Evolutionary conservation across 2,329 filamentous ascomycete species (phyloP), one percentile per base, ranked within the genome.

Genomic region (Fusarium sterilihyphosum): DNA sequence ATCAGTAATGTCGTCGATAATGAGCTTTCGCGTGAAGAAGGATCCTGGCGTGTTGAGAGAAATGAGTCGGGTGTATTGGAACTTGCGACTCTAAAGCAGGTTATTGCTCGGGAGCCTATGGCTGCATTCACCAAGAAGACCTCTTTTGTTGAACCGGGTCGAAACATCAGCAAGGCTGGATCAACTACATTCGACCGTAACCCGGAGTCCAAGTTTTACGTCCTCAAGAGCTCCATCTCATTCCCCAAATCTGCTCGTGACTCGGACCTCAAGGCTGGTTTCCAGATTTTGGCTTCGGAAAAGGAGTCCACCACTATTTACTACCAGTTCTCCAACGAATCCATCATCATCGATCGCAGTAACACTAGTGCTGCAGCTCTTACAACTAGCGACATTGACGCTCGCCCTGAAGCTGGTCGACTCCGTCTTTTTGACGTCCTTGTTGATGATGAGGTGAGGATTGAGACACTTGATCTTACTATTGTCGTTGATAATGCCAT

Each of bases 241-340:
- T 85, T 85, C 73, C 79, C 83, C 1, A 61, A 71, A 20, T 74
- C 78, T 16, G 81, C 82, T 3, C 82, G 84, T 12, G 71, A 66
- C n/a, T 77, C 76, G 3, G 73, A 81, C 26, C 71, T 84, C 8
- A 82, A 81, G 67, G 83, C 82, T 24, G 84, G 84, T 20, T 83
- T 86, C 67, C 80, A 82, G 54, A 84, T 86, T 47, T 73, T 85
- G 7, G 80, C 82, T 4, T 84, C 83, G 10, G 74, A 82, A 6
- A 73, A 82, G 31, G 84, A 86, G 73, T 80, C 79, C 17, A 85
- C 84, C 9, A 81, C 78, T 17, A 82, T 86, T 44, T 85, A 84
- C 75, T 85, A 86, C 73, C 83, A 85, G 56, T 84, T 86, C 73
- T 83, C 81, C 6, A 85, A 85, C 71, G 84, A 86, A 72, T 82